Evolutionary conservation across 192 early-diverging fungal genomes (phyloP), one percentile per base, ranked within the genome.

Genomic region (Podila minutissima): DNA sequence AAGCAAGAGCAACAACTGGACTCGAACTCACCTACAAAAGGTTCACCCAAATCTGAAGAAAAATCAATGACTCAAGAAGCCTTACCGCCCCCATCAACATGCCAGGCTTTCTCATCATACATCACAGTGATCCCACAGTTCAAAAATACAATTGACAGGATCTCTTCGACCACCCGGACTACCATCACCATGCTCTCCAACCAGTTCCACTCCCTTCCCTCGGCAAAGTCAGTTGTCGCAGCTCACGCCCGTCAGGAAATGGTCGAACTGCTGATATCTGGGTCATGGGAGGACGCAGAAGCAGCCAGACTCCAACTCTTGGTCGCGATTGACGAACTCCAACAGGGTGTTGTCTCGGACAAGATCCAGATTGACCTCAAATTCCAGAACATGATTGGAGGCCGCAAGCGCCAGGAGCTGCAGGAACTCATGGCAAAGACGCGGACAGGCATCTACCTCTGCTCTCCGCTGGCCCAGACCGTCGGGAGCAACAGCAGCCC

Each of bases 381-480:
- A 60, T 86, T 86, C 33, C 94, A 94, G 62, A 86, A 92, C 51
- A 84, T 95, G 59, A 81, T 95, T 13, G 87, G 89, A 29, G 94
- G 93, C 33, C 85, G 89, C 26, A 93, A 92, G 65, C 81, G 90
- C 5, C 82, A 78, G 10, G 75, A 84, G 19, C 62, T 94, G 20
- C 86, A 91, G 64, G 72, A 85, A 6, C 85, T 95, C 55, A 94
- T 94, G 91, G 87, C 89, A 60, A 89, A 88, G 59, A 91, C 88
- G 9, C 53, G 83, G 62, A 92, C 91, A 35, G 95, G 88, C 72
- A 90, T 95, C 46, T 95, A 95, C 72, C 64, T 96, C 33, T 90
- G 92, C 31, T 87, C 87, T 0, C 89, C 92, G 33, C 88, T 73
- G 68, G 69, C 64, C 17, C 72, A 71, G 71, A 84, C 82, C 24